Evolutionary conservation across 1,139 yeast genomes (phyloP).

Genomic region (Lodderomyces beijingensis): DNA sequence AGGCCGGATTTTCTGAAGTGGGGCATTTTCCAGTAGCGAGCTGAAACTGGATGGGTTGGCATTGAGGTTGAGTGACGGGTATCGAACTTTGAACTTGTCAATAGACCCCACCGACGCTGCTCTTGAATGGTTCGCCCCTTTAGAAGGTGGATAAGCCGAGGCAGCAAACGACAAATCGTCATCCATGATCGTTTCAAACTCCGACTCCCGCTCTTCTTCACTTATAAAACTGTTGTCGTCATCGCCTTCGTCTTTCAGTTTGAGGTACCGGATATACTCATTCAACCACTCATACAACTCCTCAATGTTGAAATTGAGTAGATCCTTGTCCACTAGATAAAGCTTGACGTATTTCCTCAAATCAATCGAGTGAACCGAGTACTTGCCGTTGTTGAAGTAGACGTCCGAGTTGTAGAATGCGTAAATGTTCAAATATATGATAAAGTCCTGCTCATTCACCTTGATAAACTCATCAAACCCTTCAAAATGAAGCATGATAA

Average conservation of each 20-base stretch:
- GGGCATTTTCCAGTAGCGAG: too few species aligned
- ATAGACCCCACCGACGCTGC: constrained; percentile 5
- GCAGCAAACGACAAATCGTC: constrained; percentile 3
- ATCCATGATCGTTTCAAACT: background rate
- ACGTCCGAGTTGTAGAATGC: constrained; percentile 38
- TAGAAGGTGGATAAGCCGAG: constrained; percentile 1
- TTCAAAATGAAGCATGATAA: constrained; percentile 40
- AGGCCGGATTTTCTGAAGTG: too few species aligned
- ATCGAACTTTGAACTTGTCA: constrained; percentile 9
- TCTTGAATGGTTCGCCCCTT: constrained; percentile 3
- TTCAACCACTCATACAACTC: constrained; percentile 40
- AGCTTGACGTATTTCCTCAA: constrained; percentile 27
- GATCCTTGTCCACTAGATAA: constrained; percentile 28
- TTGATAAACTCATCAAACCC: constrained; percentile 44
- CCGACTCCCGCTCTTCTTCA: background rate
- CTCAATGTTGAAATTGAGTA: constrained; percentile 33
- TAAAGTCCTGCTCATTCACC: constrained; percentile 37
- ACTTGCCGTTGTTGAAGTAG: constrained; percentile 18
- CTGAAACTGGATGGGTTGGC: too few species aligned
- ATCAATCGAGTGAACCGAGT: constrained; percentile 20
- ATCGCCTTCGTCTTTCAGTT: constrained; percentile 1
- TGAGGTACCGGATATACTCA: constrained; percentile 37
- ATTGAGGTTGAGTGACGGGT: constrained; percentile 9
- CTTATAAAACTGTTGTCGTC: constrained; percentile 2
- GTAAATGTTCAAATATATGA: constrained; percentile 41